phyloP scores from a whole-genome alignment of 495 filamentous ascomycete genomes.

The Trypethelium eluteriae region DNA sequence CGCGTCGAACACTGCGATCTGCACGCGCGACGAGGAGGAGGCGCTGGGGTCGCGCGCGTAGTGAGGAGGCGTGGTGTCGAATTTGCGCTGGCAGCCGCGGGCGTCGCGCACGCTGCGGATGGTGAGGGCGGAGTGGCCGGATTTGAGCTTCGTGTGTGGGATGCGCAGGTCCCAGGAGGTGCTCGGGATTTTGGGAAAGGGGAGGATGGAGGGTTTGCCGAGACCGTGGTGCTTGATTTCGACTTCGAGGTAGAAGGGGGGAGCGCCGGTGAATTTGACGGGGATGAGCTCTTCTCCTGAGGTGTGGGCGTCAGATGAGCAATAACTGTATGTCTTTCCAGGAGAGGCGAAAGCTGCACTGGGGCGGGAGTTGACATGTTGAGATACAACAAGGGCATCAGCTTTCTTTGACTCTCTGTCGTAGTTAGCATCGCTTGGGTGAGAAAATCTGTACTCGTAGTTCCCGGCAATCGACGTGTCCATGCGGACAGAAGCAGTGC shows the following conservation, averaged over 20 bases:
- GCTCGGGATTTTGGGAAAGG: slow-evolving; percentile 65
- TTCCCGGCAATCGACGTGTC: slow-evolving; percentile 74
- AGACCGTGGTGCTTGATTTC: slow-evolving; percentile 84
- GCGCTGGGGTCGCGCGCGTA: background rate
- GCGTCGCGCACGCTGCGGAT: slow-evolving; percentile 83
- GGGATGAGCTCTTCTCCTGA: slow-evolving; percentile 82
- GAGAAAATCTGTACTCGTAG: slow-evolving; percentile 78
- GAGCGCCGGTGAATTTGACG: slow-evolving; percentile 68
- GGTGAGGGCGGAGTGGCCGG: slow-evolving; percentile 76
- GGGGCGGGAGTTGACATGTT: slow-evolving; percentile 74
- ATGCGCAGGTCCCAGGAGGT: slow-evolving; percentile 71
- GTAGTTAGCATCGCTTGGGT: slow-evolving; percentile 76
- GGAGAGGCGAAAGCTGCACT: slow-evolving; percentile 72
- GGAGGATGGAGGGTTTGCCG: slow-evolving; percentile 68
- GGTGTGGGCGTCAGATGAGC: slow-evolving; percentile 68
- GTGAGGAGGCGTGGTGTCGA: slow-evolving; percentile 47
- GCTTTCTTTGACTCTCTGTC: slow-evolving; percentile 57
- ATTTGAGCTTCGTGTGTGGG: slow-evolving; percentile 68
- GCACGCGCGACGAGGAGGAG: slow-evolving; percentile 49
- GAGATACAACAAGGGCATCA: slow-evolving; percentile 60
- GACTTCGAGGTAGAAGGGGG: slow-evolving; percentile 83
- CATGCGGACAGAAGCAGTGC: slow-evolving; percentile 65
- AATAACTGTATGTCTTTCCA: slow-evolving; percentile 92
- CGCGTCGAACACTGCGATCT: slow-evolving; percentile 82
- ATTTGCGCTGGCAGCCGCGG: slow-evolving; percentile 69